Evolutionary conservation across 2,329 filamentous ascomycete genomes (phyloP).

Genomic region (Beauveria varroae): DNA sequence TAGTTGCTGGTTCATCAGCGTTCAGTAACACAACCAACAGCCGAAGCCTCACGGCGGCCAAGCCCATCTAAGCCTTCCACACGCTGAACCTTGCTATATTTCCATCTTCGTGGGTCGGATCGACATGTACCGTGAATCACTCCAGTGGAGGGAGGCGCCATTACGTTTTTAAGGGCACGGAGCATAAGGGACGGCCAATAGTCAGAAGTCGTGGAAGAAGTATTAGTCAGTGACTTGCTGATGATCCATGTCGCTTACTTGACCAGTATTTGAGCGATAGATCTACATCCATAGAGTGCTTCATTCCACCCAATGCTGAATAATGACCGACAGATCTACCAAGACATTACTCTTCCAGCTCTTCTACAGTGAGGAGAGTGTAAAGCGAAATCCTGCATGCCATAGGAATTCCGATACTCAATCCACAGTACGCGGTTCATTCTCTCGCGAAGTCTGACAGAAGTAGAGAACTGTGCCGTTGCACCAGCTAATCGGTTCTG

Average conservation of each 20-base stretch:
- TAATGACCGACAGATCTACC: background rate
- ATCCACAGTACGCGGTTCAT: background rate
- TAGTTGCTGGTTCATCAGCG: background rate
- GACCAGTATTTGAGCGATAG: background rate
- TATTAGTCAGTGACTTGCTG: background rate
- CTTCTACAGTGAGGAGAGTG: background rate
- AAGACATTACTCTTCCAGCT: background rate
- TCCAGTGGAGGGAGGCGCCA: no score
- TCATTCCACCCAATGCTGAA: background rate
- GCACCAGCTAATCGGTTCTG: no score
- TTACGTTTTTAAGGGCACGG: background rate
- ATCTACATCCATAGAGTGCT: background rate
- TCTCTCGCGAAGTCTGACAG: background rate
- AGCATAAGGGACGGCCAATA: no score
- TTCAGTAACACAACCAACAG: background rate
- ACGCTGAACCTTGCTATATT: no score
- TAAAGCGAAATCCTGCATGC: background rate
- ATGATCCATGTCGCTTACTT: background rate
- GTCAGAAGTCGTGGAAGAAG: no score
- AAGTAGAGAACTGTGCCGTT: no score
- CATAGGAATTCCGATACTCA: background rate
- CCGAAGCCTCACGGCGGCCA: no score
- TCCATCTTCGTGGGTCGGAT: no score
- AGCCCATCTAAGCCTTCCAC: no score
- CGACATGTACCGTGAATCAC: no score